These are phyloP conservation scores for Luvunga scandens DNA, from an alignment of 345 rosid genomes.

Conservation along the genomic window DNA sequence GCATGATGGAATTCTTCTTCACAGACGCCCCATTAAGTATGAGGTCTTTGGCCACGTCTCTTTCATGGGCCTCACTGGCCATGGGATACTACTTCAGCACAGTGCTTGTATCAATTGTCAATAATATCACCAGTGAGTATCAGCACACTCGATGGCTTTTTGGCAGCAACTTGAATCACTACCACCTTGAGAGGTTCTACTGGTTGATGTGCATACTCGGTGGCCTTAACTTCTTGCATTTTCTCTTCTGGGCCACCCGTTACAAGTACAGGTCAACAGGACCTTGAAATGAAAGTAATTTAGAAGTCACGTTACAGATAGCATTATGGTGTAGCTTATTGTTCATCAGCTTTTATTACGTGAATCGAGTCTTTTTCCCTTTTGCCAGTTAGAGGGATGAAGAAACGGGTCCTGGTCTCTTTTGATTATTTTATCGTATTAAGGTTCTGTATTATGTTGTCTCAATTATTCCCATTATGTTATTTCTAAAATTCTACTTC, in stretches of 20 bases:
- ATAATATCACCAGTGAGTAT: constrained; percentile 40
- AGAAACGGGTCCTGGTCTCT: background rate
- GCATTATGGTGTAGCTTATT: background rate
- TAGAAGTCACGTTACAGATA: background rate
- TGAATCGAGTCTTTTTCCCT: background rate
- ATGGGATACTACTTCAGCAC: constrained; percentile 93
- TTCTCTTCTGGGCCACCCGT: constrained; percentile 79
- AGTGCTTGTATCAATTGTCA: constrained; percentile 61
- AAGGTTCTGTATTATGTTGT: background rate
- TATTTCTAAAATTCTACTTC: background rate
- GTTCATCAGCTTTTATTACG: background rate
- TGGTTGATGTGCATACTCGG: constrained; percentile 84
- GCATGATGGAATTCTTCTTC: constrained; percentile 94
- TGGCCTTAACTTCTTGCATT: constrained; percentile 66
- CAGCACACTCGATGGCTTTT: constrained; percentile 61
- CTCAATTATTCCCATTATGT: background rate
- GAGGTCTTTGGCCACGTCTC: constrained; percentile 88
- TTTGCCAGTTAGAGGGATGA: background rate
- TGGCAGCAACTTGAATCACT: constrained; percentile 74
- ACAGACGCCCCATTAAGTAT: constrained; percentile 75
- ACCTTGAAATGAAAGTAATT: background rate
- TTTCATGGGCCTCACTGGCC: constrained; percentile 93
- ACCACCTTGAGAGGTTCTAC: constrained; percentile 76
- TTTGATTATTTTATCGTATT: background rate
- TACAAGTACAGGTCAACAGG: constrained; percentile 51